phyloP scores from a whole-genome alignment of 2,329 filamentous ascomycete genomes.

The Colletotrichum neosansevieriae region DNA sequence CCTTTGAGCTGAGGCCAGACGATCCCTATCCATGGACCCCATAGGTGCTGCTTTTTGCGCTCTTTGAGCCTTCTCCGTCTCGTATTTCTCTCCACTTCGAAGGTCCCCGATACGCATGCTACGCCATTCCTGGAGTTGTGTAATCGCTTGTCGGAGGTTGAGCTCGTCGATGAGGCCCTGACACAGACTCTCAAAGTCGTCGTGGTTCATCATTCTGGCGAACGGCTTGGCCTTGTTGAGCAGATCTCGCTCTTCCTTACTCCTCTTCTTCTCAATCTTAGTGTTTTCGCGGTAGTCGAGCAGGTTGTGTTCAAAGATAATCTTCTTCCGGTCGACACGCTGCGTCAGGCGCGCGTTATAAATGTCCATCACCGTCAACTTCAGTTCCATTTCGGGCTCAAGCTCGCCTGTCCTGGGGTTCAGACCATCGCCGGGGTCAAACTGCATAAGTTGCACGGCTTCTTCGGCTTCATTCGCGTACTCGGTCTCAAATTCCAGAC shows the following conservation, averaged over 20 bases:
- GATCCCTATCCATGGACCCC: slow-evolving; percentile 85
- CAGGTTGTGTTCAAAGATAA: slow-evolving; percentile 94
- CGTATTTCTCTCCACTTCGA: slow-evolving; percentile 89
- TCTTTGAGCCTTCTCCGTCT: slow-evolving; percentile 84
- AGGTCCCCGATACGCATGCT: slow-evolving; percentile 86
- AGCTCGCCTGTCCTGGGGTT: slow-evolving; percentile 86
- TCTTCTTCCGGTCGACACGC: slow-evolving; percentile 93
- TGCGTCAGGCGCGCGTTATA: slow-evolving; percentile 94
- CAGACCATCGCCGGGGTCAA: slow-evolving; percentile 93
- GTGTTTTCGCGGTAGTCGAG: slow-evolving; percentile 94
- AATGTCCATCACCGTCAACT: slow-evolving; percentile 98
- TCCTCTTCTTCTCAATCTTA: slow-evolving; percentile 91
- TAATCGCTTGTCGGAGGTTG: slow-evolving; percentile 89
- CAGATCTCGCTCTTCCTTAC: slow-evolving; percentile 93
- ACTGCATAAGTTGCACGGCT: slow-evolving; percentile 97
- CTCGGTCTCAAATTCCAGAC: slow-evolving; percentile 96
- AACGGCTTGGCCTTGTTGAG: slow-evolving; percentile 96
- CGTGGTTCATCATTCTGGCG: slow-evolving; percentile 94
- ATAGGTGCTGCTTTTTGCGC: slow-evolving; percentile 78
- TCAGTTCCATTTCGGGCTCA: slow-evolving; percentile 96
- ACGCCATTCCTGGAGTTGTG: slow-evolving; percentile 94
- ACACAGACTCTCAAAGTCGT: slow-evolving; percentile 88
- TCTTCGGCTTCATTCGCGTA: slow-evolving; percentile 98
- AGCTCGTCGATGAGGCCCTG: slow-evolving; percentile 90
- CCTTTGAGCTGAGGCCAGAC: slow-evolving; percentile 78